A percentile compares a stretch with the other conserved stretches of the same genome.
These are phyloP conservation scores for Coelastrella sp. DNA, from an alignment of 139 green algal species.

Conservation along the genomic window DNA sequence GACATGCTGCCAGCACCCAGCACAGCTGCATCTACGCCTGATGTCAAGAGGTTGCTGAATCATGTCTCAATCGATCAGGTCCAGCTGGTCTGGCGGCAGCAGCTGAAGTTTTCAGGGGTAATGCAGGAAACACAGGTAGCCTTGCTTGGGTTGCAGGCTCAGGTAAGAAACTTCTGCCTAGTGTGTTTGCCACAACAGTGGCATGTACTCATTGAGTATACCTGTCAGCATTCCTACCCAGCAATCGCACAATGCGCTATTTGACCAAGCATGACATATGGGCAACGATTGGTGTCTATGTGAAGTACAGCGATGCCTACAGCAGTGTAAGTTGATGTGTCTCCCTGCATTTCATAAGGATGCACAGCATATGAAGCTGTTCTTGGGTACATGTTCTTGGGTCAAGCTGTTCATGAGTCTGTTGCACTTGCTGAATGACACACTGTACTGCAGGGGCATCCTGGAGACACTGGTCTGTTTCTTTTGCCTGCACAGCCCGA, in stretches of 20 bases:
- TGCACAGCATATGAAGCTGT: too few species aligned
- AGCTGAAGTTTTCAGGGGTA: neutral
- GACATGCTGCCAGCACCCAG: constrained; percentile 13
- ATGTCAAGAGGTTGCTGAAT: neutral
- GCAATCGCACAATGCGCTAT: too few species aligned
- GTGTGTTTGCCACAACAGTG: neutral
- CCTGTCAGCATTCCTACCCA: too few species aligned
- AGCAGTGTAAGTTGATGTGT: too few species aligned
- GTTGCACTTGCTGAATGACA: neutral
- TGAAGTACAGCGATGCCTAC: too few species aligned
- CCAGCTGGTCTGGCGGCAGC: neutral
- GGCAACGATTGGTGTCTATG: too few species aligned
- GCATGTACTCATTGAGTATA: too few species aligned
- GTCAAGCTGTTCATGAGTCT: too few species aligned
- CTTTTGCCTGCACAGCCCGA: constrained; percentile 1
- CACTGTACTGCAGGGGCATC: constrained; percentile 3
- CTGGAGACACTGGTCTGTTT: constrained; percentile 29
- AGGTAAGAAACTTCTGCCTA: neutral
- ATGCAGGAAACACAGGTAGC: neutral
- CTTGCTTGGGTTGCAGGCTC: constrained; percentile 21
- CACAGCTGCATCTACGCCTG: neutral
- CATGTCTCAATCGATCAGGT: neutral
- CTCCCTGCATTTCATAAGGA: too few species aligned
- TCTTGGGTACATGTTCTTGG: too few species aligned
- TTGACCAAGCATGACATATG: too few species aligned